Evolutionary conservation across 768 basidiomycete genomes (phyloP).

Genomic region (Lentinus tigrinus): DNA sequence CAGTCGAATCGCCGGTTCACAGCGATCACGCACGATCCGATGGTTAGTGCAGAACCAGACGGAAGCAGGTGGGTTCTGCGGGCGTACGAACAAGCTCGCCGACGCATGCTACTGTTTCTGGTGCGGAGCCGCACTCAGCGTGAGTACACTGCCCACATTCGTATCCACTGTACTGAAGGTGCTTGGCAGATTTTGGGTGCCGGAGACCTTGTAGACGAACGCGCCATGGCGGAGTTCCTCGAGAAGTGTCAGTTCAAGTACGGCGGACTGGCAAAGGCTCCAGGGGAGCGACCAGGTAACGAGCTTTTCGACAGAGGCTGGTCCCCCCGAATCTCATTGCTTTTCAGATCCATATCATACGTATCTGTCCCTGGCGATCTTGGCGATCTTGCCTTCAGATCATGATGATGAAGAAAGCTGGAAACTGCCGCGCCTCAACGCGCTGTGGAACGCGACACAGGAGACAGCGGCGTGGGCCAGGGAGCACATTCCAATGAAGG

Average conservation of each 20-base stretch:
- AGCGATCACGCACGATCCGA: conserved; percentile 56
- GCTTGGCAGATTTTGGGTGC: conserved; percentile 66
- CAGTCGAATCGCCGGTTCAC: conserved; percentile 29
- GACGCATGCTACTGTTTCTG: conserved; percentile 98
- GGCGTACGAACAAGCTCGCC: conserved; percentile 81
- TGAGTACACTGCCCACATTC: conserved; percentile 33
- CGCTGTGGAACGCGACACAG: conserved; percentile 65
- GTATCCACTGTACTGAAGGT: not conserved
- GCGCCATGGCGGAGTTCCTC: conserved; percentile 62
- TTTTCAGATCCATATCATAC: conserved; percentile 99
- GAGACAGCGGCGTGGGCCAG: conserved; percentile 70
- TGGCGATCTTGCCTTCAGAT: conserved; percentile 57
- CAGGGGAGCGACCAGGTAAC: conserved; percentile 76
- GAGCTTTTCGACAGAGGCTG: not conserved
- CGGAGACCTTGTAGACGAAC: conserved; percentile 52
- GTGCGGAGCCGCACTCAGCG: conserved; percentile 80
- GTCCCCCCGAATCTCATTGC: too few relatives aligned
- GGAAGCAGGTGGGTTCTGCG: conserved; percentile 78
- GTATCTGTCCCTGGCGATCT: conserved; percentile 82
- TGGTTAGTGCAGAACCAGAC: conserved; percentile 82
- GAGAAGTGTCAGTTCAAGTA: conserved; percentile 80
- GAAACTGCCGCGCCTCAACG: conserved; percentile 61
- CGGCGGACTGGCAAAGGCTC: conserved; percentile 87
- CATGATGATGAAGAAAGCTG: conserved; percentile 39
- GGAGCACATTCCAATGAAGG: conserved; percentile 46